A percentile compares a stretch with the other conserved stretches of the same genome.
These are phyloP conservation scores for Fusarium sp. DNA, from an alignment of 2,329 filamentous ascomycete species.

Conservation along the genomic window DNA sequence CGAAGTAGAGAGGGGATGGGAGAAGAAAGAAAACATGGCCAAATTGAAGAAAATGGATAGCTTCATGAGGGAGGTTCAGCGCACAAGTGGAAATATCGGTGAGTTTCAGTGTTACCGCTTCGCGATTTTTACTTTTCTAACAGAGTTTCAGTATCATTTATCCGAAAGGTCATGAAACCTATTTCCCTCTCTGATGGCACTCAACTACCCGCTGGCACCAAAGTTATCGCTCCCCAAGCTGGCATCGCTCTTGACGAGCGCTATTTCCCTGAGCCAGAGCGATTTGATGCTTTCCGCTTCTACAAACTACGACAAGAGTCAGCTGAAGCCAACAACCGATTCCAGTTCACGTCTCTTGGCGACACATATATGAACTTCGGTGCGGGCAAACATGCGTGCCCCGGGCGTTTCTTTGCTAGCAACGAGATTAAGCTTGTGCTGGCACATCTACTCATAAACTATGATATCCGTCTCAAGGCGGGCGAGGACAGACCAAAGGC, in stretches of 20 bases:
- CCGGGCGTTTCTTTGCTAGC: slow-evolving; percentile 62
- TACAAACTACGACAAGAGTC: slow-evolving; percentile 59
- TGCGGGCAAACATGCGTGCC: slow-evolving; percentile 62
- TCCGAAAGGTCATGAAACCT: slow-evolving; percentile 61
- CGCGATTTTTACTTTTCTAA: slow-evolving; percentile 31
- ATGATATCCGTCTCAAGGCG: slow-evolving; percentile 57
- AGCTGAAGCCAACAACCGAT: slow-evolving; percentile 55
- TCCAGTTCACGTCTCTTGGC: slow-evolving; percentile 60
- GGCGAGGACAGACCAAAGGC: slow-evolving; percentile 56
- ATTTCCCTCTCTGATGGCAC: slow-evolving; percentile 62
- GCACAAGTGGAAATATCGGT: slow-evolving; percentile 60
- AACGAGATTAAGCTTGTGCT: slow-evolving; percentile 62
- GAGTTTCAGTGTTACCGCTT: slow-evolving; percentile 34
- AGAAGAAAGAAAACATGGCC: slow-evolving; percentile 58
- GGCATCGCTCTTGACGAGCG: slow-evolving; percentile 59
- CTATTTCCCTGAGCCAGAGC: slow-evolving; percentile 57
- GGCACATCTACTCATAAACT: slow-evolving; percentile 58
- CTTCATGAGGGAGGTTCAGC: slow-evolving; percentile 62
- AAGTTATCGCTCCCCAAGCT: slow-evolving; percentile 57
- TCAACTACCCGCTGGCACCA: slow-evolving; percentile 58
- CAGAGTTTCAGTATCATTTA: slow-evolving; percentile 56
- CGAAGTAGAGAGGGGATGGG: slow-evolving; percentile 58
- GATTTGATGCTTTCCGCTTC: slow-evolving; percentile 65
- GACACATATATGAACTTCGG: slow-evolving; percentile 63
- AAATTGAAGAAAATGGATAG: slow-evolving; percentile 63